Conservation (phyloP, 106 monocot species). For the Dactylorhiza incarnata region DNA sequence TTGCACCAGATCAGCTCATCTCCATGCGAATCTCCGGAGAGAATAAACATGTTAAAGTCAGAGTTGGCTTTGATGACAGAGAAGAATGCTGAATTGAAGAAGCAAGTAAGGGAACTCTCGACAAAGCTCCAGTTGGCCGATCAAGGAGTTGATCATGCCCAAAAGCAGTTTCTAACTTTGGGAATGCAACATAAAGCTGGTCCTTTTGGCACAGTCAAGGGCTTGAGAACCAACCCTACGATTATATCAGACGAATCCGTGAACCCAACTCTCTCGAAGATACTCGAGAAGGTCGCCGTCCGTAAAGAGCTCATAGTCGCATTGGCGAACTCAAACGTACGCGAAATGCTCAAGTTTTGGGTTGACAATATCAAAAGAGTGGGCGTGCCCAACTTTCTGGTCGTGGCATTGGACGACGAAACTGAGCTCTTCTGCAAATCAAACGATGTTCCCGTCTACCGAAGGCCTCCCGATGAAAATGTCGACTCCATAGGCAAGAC, state of each 20-base stretch:
- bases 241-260: constrained; percentile 74
- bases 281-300: constrained; percentile 62
- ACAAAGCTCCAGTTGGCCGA: constrained; percentile 52
- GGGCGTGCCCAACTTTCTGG: constrained; percentile 69
- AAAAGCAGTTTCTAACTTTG: constrained; percentile 34
- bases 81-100: constrained; percentile 66
- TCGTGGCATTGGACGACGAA: constrained; percentile 76
- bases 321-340: constrained; percentile 82
- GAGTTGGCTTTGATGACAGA: constrained; percentile 43
- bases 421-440: constrained; percentile 69
- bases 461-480: constrained; percentile 54
- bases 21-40: constrained; percentile 47
- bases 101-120: constrained; percentile 48
- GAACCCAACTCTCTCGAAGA: constrained; percentile 66
- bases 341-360: constrained; percentile 72
- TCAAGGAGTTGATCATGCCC: constrained; percentile 58
- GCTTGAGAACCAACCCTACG: constrained; percentile 58
- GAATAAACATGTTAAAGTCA: constrained; percentile 45
- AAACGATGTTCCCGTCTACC: constrained; percentile 71
- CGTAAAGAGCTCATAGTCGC: constrained; percentile 68
- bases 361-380: constrained; percentile 70
- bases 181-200: constrained; percentile 54
- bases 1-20: constrained; percentile 24
- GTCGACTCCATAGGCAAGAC: constrained; percentile 60
- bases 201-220: constrained; percentile 72